Evolutionary conservation across 768 basidiomycete genomes (phyloP).

Genomic region (Termitomyces sp.): DNA sequence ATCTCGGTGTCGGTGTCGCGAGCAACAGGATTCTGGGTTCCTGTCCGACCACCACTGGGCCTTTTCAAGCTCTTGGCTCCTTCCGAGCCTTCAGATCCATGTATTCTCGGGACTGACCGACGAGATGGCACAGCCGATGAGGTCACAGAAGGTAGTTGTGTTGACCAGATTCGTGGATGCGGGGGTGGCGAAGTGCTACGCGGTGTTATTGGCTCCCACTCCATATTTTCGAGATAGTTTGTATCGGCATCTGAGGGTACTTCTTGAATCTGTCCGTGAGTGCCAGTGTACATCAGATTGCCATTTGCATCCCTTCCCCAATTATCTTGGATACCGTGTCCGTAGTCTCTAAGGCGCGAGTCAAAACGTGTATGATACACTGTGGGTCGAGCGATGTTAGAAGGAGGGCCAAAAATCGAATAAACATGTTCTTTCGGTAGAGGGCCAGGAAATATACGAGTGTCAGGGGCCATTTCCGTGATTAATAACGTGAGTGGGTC

Average conservation of each 20-base stretch:
- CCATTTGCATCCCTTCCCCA: constrained; percentile 1
- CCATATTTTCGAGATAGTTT: constrained; percentile 4
- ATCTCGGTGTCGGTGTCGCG: not conserved
- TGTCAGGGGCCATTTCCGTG: not conserved
- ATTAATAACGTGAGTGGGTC: not conserved
- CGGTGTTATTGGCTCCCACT: not conserved
- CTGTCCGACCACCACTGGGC: not conserved
- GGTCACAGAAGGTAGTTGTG: not conserved
- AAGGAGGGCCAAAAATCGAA: too few relatives aligned
- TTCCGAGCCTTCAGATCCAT: not conserved
- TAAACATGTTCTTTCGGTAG: too few relatives aligned
- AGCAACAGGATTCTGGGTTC: not conserved
- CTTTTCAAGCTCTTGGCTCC: not conserved
- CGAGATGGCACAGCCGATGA: not conserved
- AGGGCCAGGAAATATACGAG: not conserved
- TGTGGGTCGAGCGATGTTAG: too few relatives aligned
- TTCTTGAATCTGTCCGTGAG: not conserved
- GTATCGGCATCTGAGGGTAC: constrained; percentile 6
- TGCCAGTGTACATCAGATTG: not conserved
- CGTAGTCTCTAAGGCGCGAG: not conserved
- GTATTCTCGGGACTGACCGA: not conserved
- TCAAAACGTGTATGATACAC: too few relatives aligned
- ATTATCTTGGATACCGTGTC: not conserved
- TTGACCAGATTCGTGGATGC: not conserved
- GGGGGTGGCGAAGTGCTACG: constrained; percentile 1